Evolutionary conservation across 2,329 filamentous ascomycete genomes (phyloP), one percentile per base, ranked within the genome.

Genomic region (Colletotrichum sp.): DNA sequence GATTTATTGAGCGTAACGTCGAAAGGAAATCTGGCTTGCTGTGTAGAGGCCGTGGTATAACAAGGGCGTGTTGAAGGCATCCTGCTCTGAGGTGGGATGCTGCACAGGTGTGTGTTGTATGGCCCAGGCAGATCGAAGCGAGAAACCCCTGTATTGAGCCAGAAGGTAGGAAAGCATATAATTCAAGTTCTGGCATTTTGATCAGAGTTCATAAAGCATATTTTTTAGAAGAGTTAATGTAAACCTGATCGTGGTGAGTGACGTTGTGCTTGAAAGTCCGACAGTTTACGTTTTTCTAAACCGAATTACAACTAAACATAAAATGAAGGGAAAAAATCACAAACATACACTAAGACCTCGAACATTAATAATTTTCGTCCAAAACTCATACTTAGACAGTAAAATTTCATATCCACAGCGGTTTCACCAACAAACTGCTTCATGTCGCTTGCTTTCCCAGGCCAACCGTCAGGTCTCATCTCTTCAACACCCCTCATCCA

Each of bases 211-310:
- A 48, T 7, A 7, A 12, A 1, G 44, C 18, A 22, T 48, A 7
- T 3, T 12, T 12, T 3, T 4, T 0, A 4, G 13, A 7, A 7
- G 18, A 1, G 7, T 48, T 1, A 7, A 48, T 22, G 3, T 7
- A 6, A 7, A 4, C 0, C 18, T n/a, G 3, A 0, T 7, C 0
- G 18, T 48, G 1, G 18, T 48, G 1, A 18, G 16, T 44, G 5
- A 2, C 1, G 1, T 44, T n/a, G 4, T n/a, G 8, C 2, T 18
- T 8, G 1, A 0, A 8, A 16, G 15, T 16, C 15, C 15, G 1
- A 8, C 0, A 1, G 1, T 16, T 8, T 0, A 8, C 1, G 0
- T 0, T 0, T 1, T 16, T 16, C 8, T 16, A 5, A 0, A 2
- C 3, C 6, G 3, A 44, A 44, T 4, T 44, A 6, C 9, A 12